Evolutionary conservation across 2,329 filamentous ascomycete genomes (phyloP), one percentile per base, ranked within the genome.

Genomic region (Cladophialophora psammophila): DNA sequence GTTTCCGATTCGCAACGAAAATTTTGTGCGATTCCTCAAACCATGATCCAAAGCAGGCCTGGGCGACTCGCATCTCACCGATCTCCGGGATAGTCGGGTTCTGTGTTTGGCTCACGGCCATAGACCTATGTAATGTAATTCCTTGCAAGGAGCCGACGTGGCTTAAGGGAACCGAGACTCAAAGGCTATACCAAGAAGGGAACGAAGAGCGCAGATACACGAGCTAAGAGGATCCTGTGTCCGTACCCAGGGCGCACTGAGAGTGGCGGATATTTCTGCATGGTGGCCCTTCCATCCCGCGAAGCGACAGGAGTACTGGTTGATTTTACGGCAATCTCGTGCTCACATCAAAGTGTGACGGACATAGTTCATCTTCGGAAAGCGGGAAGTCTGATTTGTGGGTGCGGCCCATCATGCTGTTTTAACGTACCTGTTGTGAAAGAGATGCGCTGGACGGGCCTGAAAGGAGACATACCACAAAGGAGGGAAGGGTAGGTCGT

Each of bases 371-470:
- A 20, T 50, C 9, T 31, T 50, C 45, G 45, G 45, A 26, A 26
- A 50, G 18, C 45, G 45, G 45, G 45, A 50, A 50, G 45, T 50
- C 26, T 50, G 45, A 50, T 50, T 50, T 50, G 45, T 50, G 45
- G 45, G 45, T 26, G 45, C 10, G 3, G 10, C 45, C 4, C 45
- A 50, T 31, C 20, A 10, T 31, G 18, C 45, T 50, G 26, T 50
- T 2, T 12, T 18, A 20, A 31, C 13, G 45, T 20, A 50, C 26
- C 26, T 26, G 3, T 26, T 31, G 45, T 50, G 7, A 26, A 50
- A 15, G 15, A 13, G 45, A 18, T 26, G 45, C 45, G 10, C 45
- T 50, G 45, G 45, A 50, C 26, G 45, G 45, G 45, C 45, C 45
- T 50, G 45, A 50, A 26, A 50, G 45, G 20, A 9, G 45, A 10